A percentile compares a stretch with the other conserved stretches of the same genome.
These are phyloP conservation scores for Elaeis oleifera DNA, from an alignment of 202 grass and related monocot species.

Conservation along the genomic window DNA sequence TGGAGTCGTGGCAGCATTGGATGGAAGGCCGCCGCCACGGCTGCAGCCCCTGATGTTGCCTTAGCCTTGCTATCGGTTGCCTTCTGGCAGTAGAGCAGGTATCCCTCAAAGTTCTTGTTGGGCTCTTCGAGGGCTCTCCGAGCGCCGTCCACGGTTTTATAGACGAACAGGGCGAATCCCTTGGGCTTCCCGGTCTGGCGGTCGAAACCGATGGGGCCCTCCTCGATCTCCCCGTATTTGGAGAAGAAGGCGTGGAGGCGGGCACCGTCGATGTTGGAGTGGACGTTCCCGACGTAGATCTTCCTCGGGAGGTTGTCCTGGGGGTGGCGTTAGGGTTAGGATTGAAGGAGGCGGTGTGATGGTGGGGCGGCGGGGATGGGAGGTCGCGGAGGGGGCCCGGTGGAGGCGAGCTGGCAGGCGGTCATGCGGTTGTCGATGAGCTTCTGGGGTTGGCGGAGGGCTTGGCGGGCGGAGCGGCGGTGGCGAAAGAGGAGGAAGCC, in stretches of 20 bases:
- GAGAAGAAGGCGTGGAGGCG: slow-evolving; percentile 76
- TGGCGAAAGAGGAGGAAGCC: slow-evolving; percentile 89
- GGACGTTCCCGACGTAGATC: slow-evolving; percentile 94
- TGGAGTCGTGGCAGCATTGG: slow-evolving; percentile 8
- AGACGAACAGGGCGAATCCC: slow-evolving; percentile 90
- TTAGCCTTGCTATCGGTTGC: slow-evolving; percentile 71
- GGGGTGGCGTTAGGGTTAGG: slow-evolving; percentile 24
- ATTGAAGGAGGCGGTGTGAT: slow-evolving; percentile 27
- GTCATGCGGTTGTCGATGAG: slow-evolving; percentile 69
- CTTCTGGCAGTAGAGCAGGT: slow-evolving; percentile 76
- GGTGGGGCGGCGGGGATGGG: slow-evolving; percentile 42
- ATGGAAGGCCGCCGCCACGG: slow-evolving; percentile 29
- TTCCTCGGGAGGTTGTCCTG: slow-evolving; percentile 75
- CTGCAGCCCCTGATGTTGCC: slow-evolving; percentile 1
- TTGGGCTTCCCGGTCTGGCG: slow-evolving; percentile 83
- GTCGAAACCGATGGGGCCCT: slow-evolving; percentile 91
- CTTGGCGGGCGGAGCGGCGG: slow-evolving; percentile 48
- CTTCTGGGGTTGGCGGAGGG: slow-evolving; percentile 77
- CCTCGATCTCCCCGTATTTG: slow-evolving; percentile 88
- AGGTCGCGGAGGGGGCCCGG: slow-evolving; percentile 35
- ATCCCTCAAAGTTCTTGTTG: slow-evolving; percentile 71
- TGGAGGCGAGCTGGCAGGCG: slow-evolving; percentile 85
- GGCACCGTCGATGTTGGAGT: slow-evolving; percentile 61
- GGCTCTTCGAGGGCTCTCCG: slow-evolving; percentile 77
- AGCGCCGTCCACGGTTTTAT: slow-evolving; percentile 63